These are phyloP conservation scores for Priceomyces fermenticarens DNA, from an alignment of 805 yeast genomes.

Conservation along the genomic window DNA sequence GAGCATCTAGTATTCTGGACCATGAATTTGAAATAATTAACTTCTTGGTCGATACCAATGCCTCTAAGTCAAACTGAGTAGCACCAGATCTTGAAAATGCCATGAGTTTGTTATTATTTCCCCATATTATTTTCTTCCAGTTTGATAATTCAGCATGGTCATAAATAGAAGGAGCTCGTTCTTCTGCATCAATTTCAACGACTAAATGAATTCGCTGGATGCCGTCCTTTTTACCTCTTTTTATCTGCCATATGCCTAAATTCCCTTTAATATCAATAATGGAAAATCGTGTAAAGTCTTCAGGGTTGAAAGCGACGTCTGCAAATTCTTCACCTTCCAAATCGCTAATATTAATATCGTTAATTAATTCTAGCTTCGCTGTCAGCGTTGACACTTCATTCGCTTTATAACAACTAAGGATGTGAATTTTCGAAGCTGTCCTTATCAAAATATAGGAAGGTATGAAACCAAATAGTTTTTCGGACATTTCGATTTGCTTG, in stretches of 20 bases:
- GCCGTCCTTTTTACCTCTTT: not conserved
- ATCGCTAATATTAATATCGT: slow-evolving; percentile 16
- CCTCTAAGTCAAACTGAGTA: slow-evolving; percentile 21
- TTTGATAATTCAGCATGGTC: slow-evolving; percentile 53
- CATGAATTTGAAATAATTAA: slow-evolving; percentile 51
- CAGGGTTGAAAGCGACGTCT: slow-evolving; percentile 46
- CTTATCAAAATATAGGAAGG: slow-evolving; percentile 34
- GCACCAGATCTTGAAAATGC: slow-evolving; percentile 45
- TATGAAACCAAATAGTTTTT: slow-evolving; percentile 15
- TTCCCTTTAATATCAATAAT: slow-evolving; percentile 53
- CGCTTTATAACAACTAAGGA: slow-evolving; percentile 24
- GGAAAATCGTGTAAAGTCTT: slow-evolving; percentile 34
- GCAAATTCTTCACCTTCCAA: slow-evolving; percentile 37
- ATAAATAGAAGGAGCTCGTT: slow-evolving; percentile 14
- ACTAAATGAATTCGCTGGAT: slow-evolving; percentile 3
- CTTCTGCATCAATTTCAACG: not conserved
- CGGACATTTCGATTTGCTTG: slow-evolving; percentile 36
- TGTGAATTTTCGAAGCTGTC: slow-evolving; percentile 29
- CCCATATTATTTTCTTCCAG: slow-evolving; percentile 54
- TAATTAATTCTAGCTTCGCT: slow-evolving; percentile 10
- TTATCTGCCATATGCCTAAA: slow-evolving; percentile 39
- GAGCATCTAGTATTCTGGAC: slow-evolving; percentile 49
- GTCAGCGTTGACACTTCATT: not conserved
- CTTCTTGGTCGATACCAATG: slow-evolving; percentile 18
- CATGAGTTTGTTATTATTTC: slow-evolving; percentile 24